phyloP scores from a whole-genome alignment of 139 green algal species.

The Chlamydomonas applanata region DNA sequence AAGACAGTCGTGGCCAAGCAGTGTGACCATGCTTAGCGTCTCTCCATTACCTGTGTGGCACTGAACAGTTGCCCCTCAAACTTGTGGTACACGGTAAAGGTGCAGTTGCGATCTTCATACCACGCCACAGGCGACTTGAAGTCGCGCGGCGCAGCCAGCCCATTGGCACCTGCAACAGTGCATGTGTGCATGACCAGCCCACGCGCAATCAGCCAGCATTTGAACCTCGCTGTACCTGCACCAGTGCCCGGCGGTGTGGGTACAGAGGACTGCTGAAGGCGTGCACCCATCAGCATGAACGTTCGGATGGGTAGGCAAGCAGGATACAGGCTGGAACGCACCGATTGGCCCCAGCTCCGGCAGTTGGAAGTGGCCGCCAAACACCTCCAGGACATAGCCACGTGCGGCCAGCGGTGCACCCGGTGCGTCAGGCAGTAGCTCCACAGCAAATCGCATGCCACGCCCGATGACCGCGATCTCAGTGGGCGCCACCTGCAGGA shows the following conservation, averaged over 20 bases:
- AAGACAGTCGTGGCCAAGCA: too few species aligned
- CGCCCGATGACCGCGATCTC: slow-evolving; percentile 83
- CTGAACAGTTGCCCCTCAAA: slow-evolving; percentile 85
- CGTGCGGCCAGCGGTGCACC: slow-evolving; percentile 22
- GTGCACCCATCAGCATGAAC: too few species aligned
- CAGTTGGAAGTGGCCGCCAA: slow-evolving; percentile 82
- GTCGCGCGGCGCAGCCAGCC: slow-evolving; percentile 84
- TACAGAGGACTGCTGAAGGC: too few species aligned
- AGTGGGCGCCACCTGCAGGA: slow-evolving; percentile 66
- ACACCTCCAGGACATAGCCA: slow-evolving; percentile 93
- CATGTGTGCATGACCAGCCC: too few species aligned
- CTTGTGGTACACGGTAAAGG: slow-evolving; percentile 78
- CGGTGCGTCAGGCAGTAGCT: slow-evolving; percentile 38
- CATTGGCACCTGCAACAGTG: slow-evolving; percentile 75
- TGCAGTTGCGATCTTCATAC: slow-evolving; percentile 70
- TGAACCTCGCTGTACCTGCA: too few species aligned
- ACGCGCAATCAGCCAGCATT: too few species aligned
- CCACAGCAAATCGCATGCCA: slow-evolving; percentile 83
- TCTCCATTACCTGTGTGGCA: too few species aligned
- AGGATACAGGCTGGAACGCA: too few species aligned
- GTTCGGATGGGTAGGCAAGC: neutral
- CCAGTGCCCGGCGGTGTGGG: too few species aligned
- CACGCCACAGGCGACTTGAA: slow-evolving; percentile 82
- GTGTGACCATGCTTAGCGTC: too few species aligned
- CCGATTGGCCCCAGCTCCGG: slow-evolving; percentile 92